phyloP scores from a whole-genome alignment of 768 basidiomycete genomes.

The Leccinum subtestaceum region DNA sequence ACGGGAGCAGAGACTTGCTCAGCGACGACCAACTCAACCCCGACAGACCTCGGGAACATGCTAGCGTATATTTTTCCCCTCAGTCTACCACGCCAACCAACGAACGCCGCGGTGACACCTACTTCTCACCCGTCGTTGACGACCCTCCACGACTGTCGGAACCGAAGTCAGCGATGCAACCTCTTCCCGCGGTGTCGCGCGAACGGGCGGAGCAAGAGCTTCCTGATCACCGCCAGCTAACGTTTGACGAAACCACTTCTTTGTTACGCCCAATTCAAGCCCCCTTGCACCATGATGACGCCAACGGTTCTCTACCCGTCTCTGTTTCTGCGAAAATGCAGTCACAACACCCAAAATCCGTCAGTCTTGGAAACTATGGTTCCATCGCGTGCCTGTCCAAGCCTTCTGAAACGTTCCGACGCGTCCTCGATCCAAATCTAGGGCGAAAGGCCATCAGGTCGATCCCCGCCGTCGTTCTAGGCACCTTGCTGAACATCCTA shows the following conservation, averaged over 20 bases:
- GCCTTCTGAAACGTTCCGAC: conserved; percentile 7
- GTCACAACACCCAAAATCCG: conserved; percentile 7
- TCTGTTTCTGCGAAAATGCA: conserved; percentile 3
- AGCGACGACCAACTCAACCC: not conserved
- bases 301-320: not conserved
- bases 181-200: not conserved
- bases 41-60: not conserved
- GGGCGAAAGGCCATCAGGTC: conserved; percentile 34
- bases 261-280: conserved; percentile 16
- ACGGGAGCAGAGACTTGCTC: not conserved
- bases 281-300: conserved; percentile 1
- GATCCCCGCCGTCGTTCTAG: conserved; percentile 84
- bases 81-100: conserved; percentile 24
- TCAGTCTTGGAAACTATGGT: conserved; percentile 7
- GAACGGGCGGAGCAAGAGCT: not conserved
- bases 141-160: not conserved
- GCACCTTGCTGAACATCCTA: conserved; percentile 82
- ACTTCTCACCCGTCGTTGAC: conserved; percentile 4
- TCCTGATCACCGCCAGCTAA: conserved; percentile 1
- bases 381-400: conserved; percentile 6
- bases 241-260: conserved; percentile 19
- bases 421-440: conserved; percentile 17
- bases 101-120: conserved; percentile 2
- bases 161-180: not conserved
- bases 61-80: conserved; percentile 7